A percentile compares a stretch with the other conserved stretches of the same genome.
Conservation (phyloP, 129 eudicot species). For the Rutidosis leptorrhynchoides region DNA sequence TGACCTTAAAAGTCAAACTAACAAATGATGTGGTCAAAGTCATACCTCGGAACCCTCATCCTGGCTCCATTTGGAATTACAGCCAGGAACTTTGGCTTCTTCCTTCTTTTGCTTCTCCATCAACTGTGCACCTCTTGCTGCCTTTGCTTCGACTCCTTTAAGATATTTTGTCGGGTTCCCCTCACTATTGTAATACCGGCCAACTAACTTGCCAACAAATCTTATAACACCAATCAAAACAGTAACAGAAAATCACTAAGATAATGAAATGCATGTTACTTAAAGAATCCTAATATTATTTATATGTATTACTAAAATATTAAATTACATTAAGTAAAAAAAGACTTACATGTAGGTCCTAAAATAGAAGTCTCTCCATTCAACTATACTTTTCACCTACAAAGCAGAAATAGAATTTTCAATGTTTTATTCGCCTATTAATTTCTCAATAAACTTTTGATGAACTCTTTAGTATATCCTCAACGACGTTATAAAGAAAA, state of each 20-base stretch:
- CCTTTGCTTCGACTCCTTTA: conserved; percentile 95
- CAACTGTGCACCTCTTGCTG: conserved; percentile 87
- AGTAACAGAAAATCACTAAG: neutral
- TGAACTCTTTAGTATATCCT: neutral
- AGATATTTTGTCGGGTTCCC: conserved; percentile 82
- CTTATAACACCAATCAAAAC: conserved; percentile 31
- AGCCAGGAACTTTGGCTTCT: conserved; percentile 78
- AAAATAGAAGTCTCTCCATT: conserved; percentile 87
- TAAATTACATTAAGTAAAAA: neutral
- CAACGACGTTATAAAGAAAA: no score
- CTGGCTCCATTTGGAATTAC: conserved; percentile 95
- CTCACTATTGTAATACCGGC: conserved; percentile 66
- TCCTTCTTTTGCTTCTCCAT: conserved; percentile 84
- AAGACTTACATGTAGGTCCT: conserved; percentile 62
- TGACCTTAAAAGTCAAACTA: conserved; percentile 19
- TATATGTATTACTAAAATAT: neutral
- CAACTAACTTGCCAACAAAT: conserved; percentile 72
- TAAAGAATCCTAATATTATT: neutral
- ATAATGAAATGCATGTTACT: neutral
- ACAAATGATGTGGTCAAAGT: neutral
- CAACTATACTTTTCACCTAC: conserved; percentile 90
- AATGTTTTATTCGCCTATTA: neutral
- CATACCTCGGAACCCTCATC: conserved; percentile 95
- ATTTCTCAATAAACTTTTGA: neutral
- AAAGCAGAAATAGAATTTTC: conserved; percentile 16